A percentile compares a stretch with the other conserved stretches of the same genome.
phyloP scores from a whole-genome alignment of 108 stramenopile species.

The Schizochytrium sp. region DNA sequence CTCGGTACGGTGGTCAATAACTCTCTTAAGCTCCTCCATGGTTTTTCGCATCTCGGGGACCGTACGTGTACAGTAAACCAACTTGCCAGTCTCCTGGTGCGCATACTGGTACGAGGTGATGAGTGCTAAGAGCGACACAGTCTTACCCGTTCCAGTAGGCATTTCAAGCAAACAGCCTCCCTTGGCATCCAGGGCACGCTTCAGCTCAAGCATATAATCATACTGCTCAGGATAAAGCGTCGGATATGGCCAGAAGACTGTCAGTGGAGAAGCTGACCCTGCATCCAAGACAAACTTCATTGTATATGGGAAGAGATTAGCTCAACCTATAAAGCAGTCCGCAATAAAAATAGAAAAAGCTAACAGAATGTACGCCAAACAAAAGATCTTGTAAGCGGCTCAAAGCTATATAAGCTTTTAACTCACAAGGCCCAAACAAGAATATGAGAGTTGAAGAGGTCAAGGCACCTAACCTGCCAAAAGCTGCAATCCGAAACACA shows the following conservation, averaged over 20 bases:
- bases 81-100: conserved; percentile 87
- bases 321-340: too few species aligned
- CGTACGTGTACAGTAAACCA: conserved; percentile 99
- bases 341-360: too few species aligned
- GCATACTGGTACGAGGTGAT: conserved; percentile 98
- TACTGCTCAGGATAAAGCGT: conserved; percentile 97
- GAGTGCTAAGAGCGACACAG: conserved; percentile 90
- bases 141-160: conserved; percentile 96
- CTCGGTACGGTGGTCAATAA: conserved; percentile 87
- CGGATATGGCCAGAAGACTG: conserved; percentile 98
- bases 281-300: conserved; percentile 82
- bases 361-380: too few species aligned
- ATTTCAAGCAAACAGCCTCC: conserved; percentile 97
- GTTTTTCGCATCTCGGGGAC: conserved; percentile 98
- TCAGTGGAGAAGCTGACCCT: conserved; percentile 72
- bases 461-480: too few species aligned
- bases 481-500: too few species aligned
- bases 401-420: too few species aligned
- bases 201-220: conserved; percentile 98
- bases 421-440: too few species aligned
- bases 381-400: too few species aligned
- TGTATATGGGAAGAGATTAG: background rate
- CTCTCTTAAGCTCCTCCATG: conserved; percentile 94
- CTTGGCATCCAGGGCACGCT: conserved; percentile 93
- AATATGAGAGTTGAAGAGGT: too few species aligned